These are phyloP conservation scores for Evernia prunastri DNA, from an alignment of 495 filamentous ascomycete genomes.

Conservation along the genomic window DNA sequence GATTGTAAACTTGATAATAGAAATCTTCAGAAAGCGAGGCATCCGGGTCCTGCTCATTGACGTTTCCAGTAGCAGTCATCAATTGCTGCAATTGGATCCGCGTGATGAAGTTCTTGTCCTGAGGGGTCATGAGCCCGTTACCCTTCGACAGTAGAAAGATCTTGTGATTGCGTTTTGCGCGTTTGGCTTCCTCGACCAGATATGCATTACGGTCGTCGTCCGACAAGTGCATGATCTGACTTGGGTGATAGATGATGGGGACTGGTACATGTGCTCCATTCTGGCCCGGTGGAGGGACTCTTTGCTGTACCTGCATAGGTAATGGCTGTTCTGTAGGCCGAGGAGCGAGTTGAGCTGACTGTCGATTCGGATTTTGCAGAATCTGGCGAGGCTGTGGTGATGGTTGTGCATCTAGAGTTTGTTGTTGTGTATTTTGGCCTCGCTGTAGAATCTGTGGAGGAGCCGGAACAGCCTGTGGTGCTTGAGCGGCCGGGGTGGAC, in stretches of 20 bases:
- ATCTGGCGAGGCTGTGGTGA: conserved; percentile 38
- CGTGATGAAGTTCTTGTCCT: conserved; percentile 99
- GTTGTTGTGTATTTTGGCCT: conserved; percentile 36
- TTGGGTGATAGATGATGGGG: conserved; percentile 58
- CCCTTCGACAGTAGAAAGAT: conserved; percentile 89
- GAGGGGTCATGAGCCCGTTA: conserved; percentile 97
- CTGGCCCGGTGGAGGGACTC: conserved; percentile 25
- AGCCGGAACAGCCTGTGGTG: conserved; percentile 4
- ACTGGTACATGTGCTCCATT: conserved; percentile 27
- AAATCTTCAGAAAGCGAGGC: conserved; percentile 84
- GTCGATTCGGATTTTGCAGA: conserved; percentile 43
- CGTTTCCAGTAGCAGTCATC: conserved; percentile 81
- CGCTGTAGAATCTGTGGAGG: conserved; percentile 33
- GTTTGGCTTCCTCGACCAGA: conserved; percentile 83
- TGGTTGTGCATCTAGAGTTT: conserved; percentile 17
- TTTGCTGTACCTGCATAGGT: conserved; percentile 24
- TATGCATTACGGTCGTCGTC: conserved; percentile 73
- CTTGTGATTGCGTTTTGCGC: conserved; percentile 97
- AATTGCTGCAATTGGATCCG: conserved; percentile 96
- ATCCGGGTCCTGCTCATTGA: conserved; percentile 71
- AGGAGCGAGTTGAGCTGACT: conserved; percentile 32
- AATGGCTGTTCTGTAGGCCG: conserved; percentile 28
- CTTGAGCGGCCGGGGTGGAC: conserved; percentile 22
- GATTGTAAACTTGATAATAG: conserved; percentile 95
- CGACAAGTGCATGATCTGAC: conserved; percentile 70